phyloP scores from a whole-genome alignment of 2,329 filamentous ascomycete genomes.

The Fusarium sp. region DNA sequence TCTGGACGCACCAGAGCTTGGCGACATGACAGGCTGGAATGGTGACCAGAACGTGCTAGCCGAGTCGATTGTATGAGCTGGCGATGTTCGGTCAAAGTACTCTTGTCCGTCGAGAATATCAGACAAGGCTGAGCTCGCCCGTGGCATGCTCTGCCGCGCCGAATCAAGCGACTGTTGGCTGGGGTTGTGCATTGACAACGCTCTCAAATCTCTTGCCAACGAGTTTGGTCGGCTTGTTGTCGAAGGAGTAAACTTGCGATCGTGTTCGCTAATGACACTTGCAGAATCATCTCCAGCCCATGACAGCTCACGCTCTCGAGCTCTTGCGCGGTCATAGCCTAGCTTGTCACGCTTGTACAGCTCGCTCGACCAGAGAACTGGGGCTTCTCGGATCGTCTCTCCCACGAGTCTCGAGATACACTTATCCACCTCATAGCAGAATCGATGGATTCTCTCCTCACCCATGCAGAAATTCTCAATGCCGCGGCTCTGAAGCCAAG shows the following conservation, averaged over 20 bases:
- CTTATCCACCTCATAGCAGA: slow-evolving; percentile 89
- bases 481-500: slow-evolving; percentile 83
- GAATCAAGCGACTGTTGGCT: slow-evolving; percentile 80
- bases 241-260: slow-evolving; percentile 60
- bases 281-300: slow-evolving; percentile 63
- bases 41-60: slow-evolving; percentile 90
- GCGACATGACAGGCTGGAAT: slow-evolving; percentile 77
- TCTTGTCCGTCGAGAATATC: slow-evolving; percentile 78
- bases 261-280: slow-evolving; percentile 67
- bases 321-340: slow-evolving; percentile 62
- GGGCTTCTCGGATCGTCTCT: slow-evolving; percentile 84
- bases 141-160: slow-evolving; percentile 70
- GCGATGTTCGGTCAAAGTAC: slow-evolving; percentile 76
- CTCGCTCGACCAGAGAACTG: slow-evolving; percentile 92
- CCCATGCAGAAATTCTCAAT: slow-evolving; percentile 95
- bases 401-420: slow-evolving; percentile 89
- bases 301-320: slow-evolving; percentile 60
- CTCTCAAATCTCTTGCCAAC: slow-evolving; percentile 68
- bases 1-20: slow-evolving; percentile 68
- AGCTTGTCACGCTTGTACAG: slow-evolving; percentile 84
- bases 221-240: slow-evolving; percentile 60
- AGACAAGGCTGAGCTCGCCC: slow-evolving; percentile 67
- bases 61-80: slow-evolving; percentile 79
- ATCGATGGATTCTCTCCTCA: slow-evolving; percentile 93
- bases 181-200: slow-evolving; percentile 69